phyloP scores from a whole-genome alignment of 2,329 filamentous ascomycete genomes.

The Trichoderma afroharzianum region DNA sequence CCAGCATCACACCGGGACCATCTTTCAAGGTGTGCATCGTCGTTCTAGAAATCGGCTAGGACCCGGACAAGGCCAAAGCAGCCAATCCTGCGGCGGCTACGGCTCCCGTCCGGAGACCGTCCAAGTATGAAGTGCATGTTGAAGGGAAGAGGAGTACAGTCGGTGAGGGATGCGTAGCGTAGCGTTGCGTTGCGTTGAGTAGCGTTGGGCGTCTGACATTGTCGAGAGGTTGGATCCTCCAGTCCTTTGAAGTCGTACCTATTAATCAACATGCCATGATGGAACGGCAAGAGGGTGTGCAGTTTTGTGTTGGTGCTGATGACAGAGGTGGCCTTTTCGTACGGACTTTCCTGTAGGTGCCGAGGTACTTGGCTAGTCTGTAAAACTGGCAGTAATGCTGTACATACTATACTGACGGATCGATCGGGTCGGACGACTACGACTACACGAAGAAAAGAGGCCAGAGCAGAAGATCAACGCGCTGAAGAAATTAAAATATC shows the following conservation, averaged over 20 bases:
- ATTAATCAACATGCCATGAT: background rate
- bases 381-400: background rate
- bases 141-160: background rate
- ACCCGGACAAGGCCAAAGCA: background rate
- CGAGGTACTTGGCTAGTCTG: background rate
- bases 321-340: background rate
- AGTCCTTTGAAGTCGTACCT: background rate
- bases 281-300: background rate
- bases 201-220: background rate
- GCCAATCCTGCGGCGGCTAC: conserved; percentile 6
- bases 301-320: background rate
- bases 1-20: background rate
- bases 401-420: background rate
- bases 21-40: background rate
- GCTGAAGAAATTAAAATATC: background rate
- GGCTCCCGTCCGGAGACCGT: background rate
- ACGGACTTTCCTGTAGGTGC: background rate
- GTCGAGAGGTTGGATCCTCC: background rate
- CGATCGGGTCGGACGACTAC: background rate
- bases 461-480: background rate
- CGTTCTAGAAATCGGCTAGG: conserved; percentile 20
- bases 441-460: background rate
- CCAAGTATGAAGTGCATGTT: background rate
- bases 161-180: background rate
- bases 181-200: background rate